Evolutionary conservation across 257 asterid genomes (phyloP).

Genomic region (Solanum lignicaule): DNA sequence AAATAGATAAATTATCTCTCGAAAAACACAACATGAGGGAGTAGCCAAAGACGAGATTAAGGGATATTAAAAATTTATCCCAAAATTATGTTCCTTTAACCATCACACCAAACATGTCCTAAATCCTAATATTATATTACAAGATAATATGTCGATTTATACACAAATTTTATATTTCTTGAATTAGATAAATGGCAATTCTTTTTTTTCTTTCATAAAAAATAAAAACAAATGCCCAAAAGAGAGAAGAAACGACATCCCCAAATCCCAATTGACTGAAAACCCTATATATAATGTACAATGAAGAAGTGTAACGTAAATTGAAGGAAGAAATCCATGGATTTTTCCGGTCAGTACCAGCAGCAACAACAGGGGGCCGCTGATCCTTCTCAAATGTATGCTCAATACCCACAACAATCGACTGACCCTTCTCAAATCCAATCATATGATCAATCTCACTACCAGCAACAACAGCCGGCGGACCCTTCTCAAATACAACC

Average conservation of each 20-base stretch:
- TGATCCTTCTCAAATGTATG: not conserved
- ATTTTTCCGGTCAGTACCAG: conserved; percentile 16
- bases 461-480: not conserved
- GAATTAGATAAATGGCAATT: not conserved
- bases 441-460: conserved; percentile 8
- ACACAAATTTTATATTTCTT: too few relatives aligned
- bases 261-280: not conserved
- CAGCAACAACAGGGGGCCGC: not conserved
- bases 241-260: not conserved
- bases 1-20: too few relatives aligned
- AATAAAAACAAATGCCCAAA: not conserved
- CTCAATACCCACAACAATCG: not conserved
- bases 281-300: not conserved
- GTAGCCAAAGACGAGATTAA: too few relatives aligned
- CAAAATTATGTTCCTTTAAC: too few relatives aligned
- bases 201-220: too few relatives aligned
- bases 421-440: not conserved
- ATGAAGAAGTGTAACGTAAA: not conserved
- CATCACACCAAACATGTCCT: too few relatives aligned
- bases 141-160: too few relatives aligned
- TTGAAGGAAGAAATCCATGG: not conserved
- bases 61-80: too few relatives aligned
- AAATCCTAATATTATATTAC: too few relatives aligned
- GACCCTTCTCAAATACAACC: conserved; percentile 20
- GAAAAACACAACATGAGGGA: too few relatives aligned